Base-by-base conservation (phyloP, 2,329 filamentous ascomycete species). In the Penicillium sp. region DNA sequence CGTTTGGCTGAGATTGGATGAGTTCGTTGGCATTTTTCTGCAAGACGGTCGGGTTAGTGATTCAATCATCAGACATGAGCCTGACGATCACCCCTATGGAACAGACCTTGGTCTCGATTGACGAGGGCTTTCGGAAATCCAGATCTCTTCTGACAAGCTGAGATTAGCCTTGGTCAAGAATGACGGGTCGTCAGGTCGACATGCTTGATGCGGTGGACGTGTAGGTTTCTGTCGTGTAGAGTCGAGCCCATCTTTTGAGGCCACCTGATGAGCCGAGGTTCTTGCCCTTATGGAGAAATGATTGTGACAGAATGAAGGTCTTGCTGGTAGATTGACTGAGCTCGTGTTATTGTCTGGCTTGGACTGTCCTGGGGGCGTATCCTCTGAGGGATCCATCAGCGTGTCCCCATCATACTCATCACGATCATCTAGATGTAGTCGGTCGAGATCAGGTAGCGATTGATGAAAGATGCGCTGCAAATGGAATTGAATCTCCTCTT, bases 401-500 rank as follows among this genome's bases (percentile, higher is more conserved):
- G 34, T 30, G 28, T 47, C 35, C 5, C 35, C 42, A 11, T 41
- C 37, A 18, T 38, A 25, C 18, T 46, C 39, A 32, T 40, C 34
- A 11, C 34, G 28, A 8, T 47, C 47, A 10, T 47, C 35, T 14
- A 54, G 20, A 18, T 35, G 32, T 8, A 56, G 41, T n/a, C 39
- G 42, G 17, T 48, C 39, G 22, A 53, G 47, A 9, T 48, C 39
- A 5, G 47, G 36, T 3, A 51, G 36, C 9, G 42, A 31, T 28
- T 42, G 47, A 15, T 47, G 46, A 30, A 41, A 38, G 28, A 52
- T 45, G 7, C 46, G 40, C 25, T 56, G 51, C 12, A 66, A 46
- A 29, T 59, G 53, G 38, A 44, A 53, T 18, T 57, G 48, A 14
- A 66, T 20, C 41, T 67, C 64, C 13, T 56, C 45, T 12, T 62